Evolutionary conservation across 345 rosid species (phyloP), one percentile per base, ranked within the genome.

Genomic region (Theobroma cacao): DNA sequence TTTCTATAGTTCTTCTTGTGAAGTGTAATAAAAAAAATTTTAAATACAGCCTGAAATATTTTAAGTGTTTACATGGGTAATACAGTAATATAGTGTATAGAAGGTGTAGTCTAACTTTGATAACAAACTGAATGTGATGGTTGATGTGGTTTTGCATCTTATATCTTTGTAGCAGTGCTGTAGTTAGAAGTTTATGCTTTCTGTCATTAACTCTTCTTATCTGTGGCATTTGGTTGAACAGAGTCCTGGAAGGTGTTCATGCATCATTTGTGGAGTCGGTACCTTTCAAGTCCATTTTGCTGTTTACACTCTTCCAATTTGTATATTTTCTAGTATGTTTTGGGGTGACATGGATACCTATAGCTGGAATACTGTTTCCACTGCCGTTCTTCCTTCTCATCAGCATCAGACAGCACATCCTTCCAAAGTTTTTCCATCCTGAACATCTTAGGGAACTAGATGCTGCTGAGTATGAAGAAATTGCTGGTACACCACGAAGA

Each of bases 321-420:
- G 78, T 85, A 2, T 92, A 94, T 77, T 81, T 91, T 77, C 59
- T 89, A 66, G 60, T 92, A 31, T 92, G 94, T 78, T 92, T 79
- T 45, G 95, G 97, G 36, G 89, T 89, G 55, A 91, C 96, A 43
- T 94, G 98, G 97, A 90, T 92, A 76, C 97, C 97, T 10, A 84
- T 91, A 0, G 97, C 90, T 34, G 96, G 96, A 50, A 85, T 92
- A 26, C 73, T 92, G 84, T 94, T 92, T 76, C 97, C 94, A 1
- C 69, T 94, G 47, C 92, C 95, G 1, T 92, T 94, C 86, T 91
- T 92, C 85, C 69, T 91, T 68, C 91, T 94, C 50, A 84, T 94
- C 70, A 72, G 81, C 77, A 38, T 94, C 82, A 86, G 98, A 80
- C 88, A 91, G 71, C 84, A 85, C 79, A 64, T 92, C 5, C 90